These are phyloP conservation scores for Albugo candida DNA, from an alignment of 352 stramenopile genomes.

Conservation along the genomic window DNA sequence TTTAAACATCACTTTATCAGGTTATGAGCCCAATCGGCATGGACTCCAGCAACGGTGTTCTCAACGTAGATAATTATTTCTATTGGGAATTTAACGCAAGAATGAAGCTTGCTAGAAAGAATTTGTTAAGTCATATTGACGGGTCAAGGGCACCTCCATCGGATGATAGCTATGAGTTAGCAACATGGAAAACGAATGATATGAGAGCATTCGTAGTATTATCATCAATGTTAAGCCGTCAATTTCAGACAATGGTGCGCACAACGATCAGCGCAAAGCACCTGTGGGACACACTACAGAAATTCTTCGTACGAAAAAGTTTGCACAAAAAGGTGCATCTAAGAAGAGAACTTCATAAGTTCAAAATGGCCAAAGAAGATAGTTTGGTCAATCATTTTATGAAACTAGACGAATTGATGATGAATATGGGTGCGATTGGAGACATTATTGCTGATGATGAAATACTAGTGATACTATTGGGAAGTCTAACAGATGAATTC, in stretches of 20 bases:
- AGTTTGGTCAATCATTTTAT: constrained; percentile 10
- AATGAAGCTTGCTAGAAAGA: background rate
- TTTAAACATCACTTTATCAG: too few species aligned
- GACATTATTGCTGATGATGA: constrained; percentile 5
- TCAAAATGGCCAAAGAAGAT: background rate
- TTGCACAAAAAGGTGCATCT: constrained; percentile 12
- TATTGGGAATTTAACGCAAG: too few species aligned
- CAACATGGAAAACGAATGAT: constrained; percentile 2
- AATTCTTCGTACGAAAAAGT: constrained; percentile 10
- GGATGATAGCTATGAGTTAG: too few species aligned
- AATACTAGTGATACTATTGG: constrained; percentile 3
- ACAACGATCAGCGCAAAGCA: constrained; percentile 1
- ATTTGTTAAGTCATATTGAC: background rate
- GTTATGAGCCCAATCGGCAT: too few species aligned
- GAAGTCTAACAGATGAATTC: constrained; percentile 8
- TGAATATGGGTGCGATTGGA: constrained; percentile 5
- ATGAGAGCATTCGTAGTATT: background rate
- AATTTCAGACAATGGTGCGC: too few species aligned
- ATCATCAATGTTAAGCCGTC: too few species aligned
- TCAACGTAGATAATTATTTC: too few species aligned
- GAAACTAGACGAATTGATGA: constrained; percentile 9
- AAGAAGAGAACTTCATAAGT: constrained; percentile 9
- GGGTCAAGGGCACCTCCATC: constrained; percentile 2
- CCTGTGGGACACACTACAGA: constrained; percentile 6
- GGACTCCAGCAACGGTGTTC: too few species aligned